Evolutionary conservation across 768 basidiomycete species (phyloP).

Genomic region (Suillus occidentalis): DNA sequence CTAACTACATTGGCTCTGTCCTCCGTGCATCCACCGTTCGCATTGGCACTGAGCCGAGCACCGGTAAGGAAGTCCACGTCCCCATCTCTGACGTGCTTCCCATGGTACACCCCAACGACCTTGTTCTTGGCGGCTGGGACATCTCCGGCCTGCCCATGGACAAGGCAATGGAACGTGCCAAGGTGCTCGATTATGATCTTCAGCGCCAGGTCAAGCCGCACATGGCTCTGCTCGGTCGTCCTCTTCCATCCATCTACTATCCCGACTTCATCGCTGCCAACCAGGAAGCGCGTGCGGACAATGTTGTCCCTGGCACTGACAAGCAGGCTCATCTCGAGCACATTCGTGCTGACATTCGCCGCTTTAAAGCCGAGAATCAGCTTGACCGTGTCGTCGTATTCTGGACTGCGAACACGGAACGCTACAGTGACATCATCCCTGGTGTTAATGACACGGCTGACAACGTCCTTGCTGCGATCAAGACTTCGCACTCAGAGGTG

Average conservation of each 20-base stretch:
- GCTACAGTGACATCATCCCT: slow-evolving; percentile 91
- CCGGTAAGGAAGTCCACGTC: slow-evolving; percentile 88
- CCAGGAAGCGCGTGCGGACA: slow-evolving; percentile 95
- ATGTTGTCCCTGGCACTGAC: slow-evolving; percentile 79
- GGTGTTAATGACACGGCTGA: slow-evolving; percentile 96
- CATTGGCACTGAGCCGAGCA: slow-evolving; percentile 76
- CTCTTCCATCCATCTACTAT: slow-evolving; percentile 95
- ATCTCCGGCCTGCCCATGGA: slow-evolving; percentile 86
- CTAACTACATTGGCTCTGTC: slow-evolving; percentile 97
- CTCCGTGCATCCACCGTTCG: slow-evolving; percentile 94
- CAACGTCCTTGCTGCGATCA: slow-evolving; percentile 80
- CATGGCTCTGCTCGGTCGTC: slow-evolving; percentile 77
- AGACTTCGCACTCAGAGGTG: slow-evolving; percentile 86
- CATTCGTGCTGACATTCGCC: slow-evolving; percentile 89
- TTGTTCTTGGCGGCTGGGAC: slow-evolving; percentile 98
- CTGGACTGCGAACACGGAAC: slow-evolving; percentile 99
- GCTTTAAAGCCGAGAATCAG: slow-evolving; percentile 80
- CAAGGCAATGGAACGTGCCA: slow-evolving; percentile 88
- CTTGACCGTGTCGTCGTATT: slow-evolving; percentile 92
- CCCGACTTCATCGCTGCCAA: slow-evolving; percentile 98
- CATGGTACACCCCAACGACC: slow-evolving; percentile 98
- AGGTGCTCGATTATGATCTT: slow-evolving; percentile 94
- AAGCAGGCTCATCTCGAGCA: slow-evolving; percentile 92
- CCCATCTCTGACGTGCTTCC: slow-evolving; percentile 92
- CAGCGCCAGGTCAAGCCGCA: slow-evolving; percentile 91